Percentiles rank a stretch among this genome's conserved stretches.
Conservation (phyloP, 371 early-diverging fungal genomes). For the Capillidium rhysosporum region DNA sequence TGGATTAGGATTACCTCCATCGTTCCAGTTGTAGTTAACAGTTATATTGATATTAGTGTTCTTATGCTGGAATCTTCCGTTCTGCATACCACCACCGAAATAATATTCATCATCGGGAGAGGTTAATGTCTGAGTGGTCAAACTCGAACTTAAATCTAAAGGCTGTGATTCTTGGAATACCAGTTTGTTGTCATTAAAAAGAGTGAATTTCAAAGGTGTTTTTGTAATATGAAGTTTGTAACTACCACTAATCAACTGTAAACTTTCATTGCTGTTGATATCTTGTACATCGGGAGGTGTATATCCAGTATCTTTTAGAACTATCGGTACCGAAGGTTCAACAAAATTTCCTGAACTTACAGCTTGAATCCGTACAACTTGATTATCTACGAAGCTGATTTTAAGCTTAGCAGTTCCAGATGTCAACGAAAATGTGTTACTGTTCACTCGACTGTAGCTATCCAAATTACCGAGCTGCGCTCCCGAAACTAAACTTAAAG, state of each 20-base stretch:
- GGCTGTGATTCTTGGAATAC: background rate
- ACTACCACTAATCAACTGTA: no score
- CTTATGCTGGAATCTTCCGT: background rate
- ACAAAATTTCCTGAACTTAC: background rate
- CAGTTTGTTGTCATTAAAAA: no score
- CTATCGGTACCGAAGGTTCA: background rate
- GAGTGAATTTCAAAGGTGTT: no score
- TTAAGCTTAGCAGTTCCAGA: no score
- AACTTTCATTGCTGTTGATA: no score
- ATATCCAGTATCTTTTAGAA: background rate
- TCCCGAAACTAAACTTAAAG: no score
- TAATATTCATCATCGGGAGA: background rate
- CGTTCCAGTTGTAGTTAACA: background rate
- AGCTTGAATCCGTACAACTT: no score
- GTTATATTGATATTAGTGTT: background rate
- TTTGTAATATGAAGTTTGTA: no score
- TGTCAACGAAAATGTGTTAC: no score
- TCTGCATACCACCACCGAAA: slow-evolving; percentile 3
- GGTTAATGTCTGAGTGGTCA: background rate
- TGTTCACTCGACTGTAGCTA: no score
- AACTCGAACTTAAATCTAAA: background rate
- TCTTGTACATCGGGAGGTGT: background rate
- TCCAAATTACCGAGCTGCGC: no score
- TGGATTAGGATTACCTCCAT: slow-evolving; percentile 3
- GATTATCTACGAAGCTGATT: no score